Evolutionary conservation across 371 early-diverging fungal genomes (phyloP).

Genomic region (Lichtheimia hyalospora): DNA sequence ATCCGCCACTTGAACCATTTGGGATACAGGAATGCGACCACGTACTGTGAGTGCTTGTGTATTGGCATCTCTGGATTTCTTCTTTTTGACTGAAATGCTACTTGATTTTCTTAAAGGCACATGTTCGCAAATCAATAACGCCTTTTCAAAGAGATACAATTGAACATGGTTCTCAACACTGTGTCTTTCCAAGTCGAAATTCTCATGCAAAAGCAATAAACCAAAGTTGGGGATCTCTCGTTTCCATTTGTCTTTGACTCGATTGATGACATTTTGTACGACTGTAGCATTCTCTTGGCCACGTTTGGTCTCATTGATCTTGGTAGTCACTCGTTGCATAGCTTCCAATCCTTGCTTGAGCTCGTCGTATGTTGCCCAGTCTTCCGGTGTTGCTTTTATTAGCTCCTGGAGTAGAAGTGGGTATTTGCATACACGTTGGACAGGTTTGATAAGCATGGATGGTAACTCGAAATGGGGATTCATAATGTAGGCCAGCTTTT

Average conservation of each 20-base stretch:
- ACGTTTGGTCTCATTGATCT: slow-evolving; percentile 89
- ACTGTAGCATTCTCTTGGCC: slow-evolving; percentile 78
- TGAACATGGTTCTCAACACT: slow-evolving; percentile 79
- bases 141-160: slow-evolving; percentile 86
- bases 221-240: slow-evolving; percentile 10
- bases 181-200: slow-evolving; percentile 77
- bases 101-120: slow-evolving; percentile 46
- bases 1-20: slow-evolving; percentile 78
- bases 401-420: slow-evolving; percentile 89
- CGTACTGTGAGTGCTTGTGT: slow-evolving; percentile 42
- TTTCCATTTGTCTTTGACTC: slow-evolving; percentile 49
- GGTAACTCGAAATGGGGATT: slow-evolving; percentile 86
- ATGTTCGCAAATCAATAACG: slow-evolving; percentile 79
- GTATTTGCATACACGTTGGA: slow-evolving; percentile 96
- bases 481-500: slow-evolving; percentile 63
- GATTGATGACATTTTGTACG: slow-evolving; percentile 73
- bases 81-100: slow-evolving; percentile 29
- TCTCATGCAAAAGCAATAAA: slow-evolving; percentile 74
- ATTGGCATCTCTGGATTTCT: slow-evolving; percentile 16
- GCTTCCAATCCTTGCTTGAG: slow-evolving; percentile 74
- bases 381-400: slow-evolving; percentile 72
- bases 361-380: slow-evolving; percentile 67
- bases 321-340: slow-evolving; percentile 83
- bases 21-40: slow-evolving; percentile 78
- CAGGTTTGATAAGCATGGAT: slow-evolving; percentile 93